These are phyloP conservation scores for Botrytis elliptica DNA, from an alignment of 2,329 filamentous ascomycete species.

Conservation along the genomic window DNA sequence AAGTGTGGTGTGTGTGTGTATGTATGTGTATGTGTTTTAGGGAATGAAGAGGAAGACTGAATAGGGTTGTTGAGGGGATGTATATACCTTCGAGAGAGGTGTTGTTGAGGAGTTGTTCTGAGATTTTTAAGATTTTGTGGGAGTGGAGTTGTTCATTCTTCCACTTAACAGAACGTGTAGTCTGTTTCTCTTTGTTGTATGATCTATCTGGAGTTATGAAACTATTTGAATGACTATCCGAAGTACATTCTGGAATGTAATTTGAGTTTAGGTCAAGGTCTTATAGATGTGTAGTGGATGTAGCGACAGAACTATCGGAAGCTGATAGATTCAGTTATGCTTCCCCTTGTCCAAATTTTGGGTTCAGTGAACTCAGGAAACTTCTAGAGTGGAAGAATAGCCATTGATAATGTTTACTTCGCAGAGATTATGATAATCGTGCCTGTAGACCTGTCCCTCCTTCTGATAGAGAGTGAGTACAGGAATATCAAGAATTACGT, in stretches of 20 bases:
- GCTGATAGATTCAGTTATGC: not conserved
- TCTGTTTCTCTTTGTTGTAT: not conserved
- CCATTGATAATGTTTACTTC: not conserved
- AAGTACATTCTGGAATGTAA: not conserved
- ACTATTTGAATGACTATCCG: no score
- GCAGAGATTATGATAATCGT: not conserved
- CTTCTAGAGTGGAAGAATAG: not conserved
- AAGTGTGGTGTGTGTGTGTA: not conserved
- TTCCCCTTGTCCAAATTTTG: not conserved
- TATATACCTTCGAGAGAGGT: not conserved
- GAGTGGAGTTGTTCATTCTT: not conserved
- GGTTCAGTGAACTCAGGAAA: not conserved
- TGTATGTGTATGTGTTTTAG: not conserved
- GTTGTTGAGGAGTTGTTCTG: not conserved
- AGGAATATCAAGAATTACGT: not conserved
- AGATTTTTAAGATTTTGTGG: not conserved
- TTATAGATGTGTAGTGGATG: not conserved
- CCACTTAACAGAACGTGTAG: not conserved
- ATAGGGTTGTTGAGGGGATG: not conserved
- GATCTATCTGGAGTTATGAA: not conserved
- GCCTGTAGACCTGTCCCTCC: no score
- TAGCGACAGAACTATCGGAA: no score
- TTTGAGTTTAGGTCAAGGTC: no score
- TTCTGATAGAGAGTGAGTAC: not conserved
- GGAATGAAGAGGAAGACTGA: not conserved